phyloP scores from a whole-genome alignment of 2,329 filamentous ascomycete genomes.

The Diaporthe sp. region DNA sequence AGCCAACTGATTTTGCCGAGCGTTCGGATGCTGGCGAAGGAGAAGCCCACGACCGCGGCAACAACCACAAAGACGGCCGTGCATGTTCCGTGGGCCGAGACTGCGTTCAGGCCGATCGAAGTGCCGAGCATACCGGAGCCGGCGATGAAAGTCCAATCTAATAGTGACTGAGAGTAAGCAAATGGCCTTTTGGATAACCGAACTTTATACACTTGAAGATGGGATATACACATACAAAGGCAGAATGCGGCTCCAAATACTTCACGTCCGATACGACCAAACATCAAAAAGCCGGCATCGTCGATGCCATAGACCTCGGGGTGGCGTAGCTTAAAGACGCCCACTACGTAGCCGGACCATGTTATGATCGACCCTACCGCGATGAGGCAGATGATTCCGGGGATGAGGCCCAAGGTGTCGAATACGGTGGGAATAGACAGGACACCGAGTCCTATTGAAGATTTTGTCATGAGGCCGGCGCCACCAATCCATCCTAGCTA shows the following conservation, averaged over 20 bases:
- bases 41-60: slow-evolving; percentile 38
- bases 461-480: slow-evolving; percentile 13
- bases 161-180: slow-evolving; percentile 24
- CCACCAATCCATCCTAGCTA: slow-evolving; percentile 6
- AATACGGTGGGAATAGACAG: slow-evolving; percentile 13
- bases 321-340: neutral
- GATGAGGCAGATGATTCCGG: slow-evolving; percentile 4
- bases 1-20: slow-evolving; percentile 37
- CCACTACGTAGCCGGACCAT: slow-evolving; percentile 10
- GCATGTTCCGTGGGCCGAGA: slow-evolving; percentile 41
- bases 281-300: neutral
- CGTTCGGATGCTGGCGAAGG: slow-evolving; percentile 39
- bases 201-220: neutral
- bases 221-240: neutral
- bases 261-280: slow-evolving; percentile 12
- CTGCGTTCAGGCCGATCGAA: slow-evolving; percentile 41
- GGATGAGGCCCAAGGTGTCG: slow-evolving; percentile 11
- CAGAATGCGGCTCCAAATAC: slow-evolving; percentile 1
- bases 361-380: neutral
- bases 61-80: slow-evolving; percentile 43
- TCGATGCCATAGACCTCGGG: slow-evolving; percentile 16
- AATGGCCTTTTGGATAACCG: accelerated
- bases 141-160: slow-evolving; percentile 38
- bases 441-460: slow-evolving; percentile 1
- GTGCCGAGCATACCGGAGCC: slow-evolving; percentile 38